Evolutionary conservation across 1,139 yeast genomes (phyloP).

Genomic region (Yamadazyma oceani): DNA sequence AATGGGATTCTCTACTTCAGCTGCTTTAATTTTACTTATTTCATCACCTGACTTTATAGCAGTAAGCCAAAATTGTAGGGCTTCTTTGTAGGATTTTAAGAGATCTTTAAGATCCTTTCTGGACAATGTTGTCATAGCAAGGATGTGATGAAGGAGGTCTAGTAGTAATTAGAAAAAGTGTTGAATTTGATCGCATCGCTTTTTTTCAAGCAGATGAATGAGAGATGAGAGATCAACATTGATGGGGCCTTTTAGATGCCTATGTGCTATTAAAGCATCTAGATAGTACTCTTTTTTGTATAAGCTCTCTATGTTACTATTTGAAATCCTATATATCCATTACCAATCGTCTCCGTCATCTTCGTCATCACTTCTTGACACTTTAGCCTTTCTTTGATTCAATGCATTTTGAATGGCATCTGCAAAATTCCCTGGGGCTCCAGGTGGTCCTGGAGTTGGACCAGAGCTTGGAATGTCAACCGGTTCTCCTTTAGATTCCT

Average conservation of each 20-base stretch:
- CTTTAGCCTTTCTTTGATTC: conserved; percentile 77
- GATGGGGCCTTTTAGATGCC: no score
- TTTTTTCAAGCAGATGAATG: no score
- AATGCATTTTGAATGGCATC: conserved; percentile 89
- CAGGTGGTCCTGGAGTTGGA: conserved; percentile 36
- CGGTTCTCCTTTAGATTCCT: conserved; percentile 68
- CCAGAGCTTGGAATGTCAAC: conserved; percentile 26
- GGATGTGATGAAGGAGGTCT: no score
- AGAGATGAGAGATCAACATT: no score
- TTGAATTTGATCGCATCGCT: conserved; percentile 3
- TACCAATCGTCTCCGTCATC: conserved; percentile 58
- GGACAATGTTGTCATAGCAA: conserved; percentile 17
- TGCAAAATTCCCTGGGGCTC: conserved; percentile 62
- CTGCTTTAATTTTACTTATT: conserved; percentile 24
- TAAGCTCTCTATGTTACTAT: background rate
- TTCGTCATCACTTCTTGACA: conserved; percentile 82
- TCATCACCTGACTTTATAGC: conserved; percentile 15
- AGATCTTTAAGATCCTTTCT: conserved; percentile 25
- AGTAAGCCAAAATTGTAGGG: conserved; percentile 32
- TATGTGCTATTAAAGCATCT: no score
- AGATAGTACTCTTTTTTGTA: no score
- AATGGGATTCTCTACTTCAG: conserved; percentile 46
- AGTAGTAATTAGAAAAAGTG: no score
- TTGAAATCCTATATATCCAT: background rate
- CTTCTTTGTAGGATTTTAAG: conserved; percentile 35